Conservation (phyloP, 2,329 filamentous ascomycete species). For the Penicillium sp. region DNA sequence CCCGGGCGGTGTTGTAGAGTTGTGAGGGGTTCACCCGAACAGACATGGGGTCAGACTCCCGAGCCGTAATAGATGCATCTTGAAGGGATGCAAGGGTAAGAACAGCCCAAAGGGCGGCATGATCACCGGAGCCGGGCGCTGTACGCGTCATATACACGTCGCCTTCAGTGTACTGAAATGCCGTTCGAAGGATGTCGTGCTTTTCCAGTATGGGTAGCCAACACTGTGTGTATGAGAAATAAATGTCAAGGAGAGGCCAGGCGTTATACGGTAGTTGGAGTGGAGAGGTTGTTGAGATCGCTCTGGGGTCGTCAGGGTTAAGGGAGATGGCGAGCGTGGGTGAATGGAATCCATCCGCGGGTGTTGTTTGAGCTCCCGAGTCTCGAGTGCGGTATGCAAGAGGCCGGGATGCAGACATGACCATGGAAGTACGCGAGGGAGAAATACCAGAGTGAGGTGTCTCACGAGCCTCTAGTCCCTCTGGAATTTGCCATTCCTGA, state of each 20-base stretch:
- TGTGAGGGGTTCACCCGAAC: conserved; percentile 25
- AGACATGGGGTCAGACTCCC: conserved; percentile 15
- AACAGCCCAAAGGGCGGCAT: conserved; percentile 62
- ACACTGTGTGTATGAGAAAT: conserved; percentile 72
- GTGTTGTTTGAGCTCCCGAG: conserved; percentile 27
- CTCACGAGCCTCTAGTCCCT: conserved; percentile 21
- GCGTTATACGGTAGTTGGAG: conserved; percentile 52
- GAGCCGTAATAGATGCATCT: conserved; percentile 38
- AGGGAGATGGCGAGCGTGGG: conserved; percentile 2
- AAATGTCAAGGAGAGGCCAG: conserved; percentile 65
- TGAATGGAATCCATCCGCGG: conserved; percentile 2
- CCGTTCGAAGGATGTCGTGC: conserved; percentile 59
- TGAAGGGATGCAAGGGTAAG: conserved; percentile 61
- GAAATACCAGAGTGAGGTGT: conserved; percentile 25
- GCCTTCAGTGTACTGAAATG: conserved; percentile 33
- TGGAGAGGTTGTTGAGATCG: conserved; percentile 32
- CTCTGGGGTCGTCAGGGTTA: conserved; percentile 7
- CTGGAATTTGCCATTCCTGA: conserved; percentile 37
- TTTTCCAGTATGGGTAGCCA: conserved; percentile 76
- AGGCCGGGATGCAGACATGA: conserved; percentile 11
- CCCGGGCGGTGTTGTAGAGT: conserved; percentile 47
- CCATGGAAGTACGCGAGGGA: conserved; percentile 25
- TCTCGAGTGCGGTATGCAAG: conserved; percentile 23
- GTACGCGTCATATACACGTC: conserved; percentile 23
- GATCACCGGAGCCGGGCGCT: conserved; percentile 44